Percentiles rank a stretch among this genome's conserved stretches.
These are phyloP conservation scores for Torrubiellomyces zombiae DNA, from an alignment of 2,329 filamentous ascomycete species.

Conservation along the genomic window DNA sequence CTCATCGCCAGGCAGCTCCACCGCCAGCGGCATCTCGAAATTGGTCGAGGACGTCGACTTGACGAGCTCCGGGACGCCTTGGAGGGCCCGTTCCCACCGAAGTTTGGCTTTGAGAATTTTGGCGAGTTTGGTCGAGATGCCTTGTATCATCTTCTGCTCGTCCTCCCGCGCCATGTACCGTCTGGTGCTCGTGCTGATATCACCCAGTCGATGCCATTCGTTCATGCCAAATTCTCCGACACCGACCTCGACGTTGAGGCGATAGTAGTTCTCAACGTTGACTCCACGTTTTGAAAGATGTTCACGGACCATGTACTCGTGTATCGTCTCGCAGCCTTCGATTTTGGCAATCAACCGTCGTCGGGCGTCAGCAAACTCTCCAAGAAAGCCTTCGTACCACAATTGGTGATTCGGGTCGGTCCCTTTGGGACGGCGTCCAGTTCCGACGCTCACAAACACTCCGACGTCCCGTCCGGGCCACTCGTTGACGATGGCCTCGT, in stretches of 20 bases:
- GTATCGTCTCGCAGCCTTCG: constrained; percentile 83
- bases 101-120: constrained; percentile 66
- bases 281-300: constrained; percentile 63
- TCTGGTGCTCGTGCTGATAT: constrained; percentile 84
- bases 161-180: constrained; percentile 60
- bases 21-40: constrained; percentile 28
- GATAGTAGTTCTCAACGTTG: constrained; percentile 80
- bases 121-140: constrained; percentile 64
- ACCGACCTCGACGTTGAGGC: constrained; percentile 90
- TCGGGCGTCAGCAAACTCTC: constrained; percentile 82
- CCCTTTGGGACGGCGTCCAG: constrained; percentile 57
- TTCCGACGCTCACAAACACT: constrained; percentile 87
- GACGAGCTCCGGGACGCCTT: constrained; percentile 25
- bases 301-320: constrained; percentile 70
- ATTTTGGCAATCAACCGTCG: constrained; percentile 78
- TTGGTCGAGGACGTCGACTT: constrained; percentile 24
- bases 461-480: constrained; percentile 90
- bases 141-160: constrained; percentile 61
- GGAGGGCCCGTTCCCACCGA: constrained; percentile 38
- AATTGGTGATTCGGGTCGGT: constrained; percentile 55
- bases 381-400: constrained; percentile 91
- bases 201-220: constrained; percentile 84
- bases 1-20: constrained; percentile 41
- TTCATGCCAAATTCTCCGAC: constrained; percentile 98
- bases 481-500: constrained; percentile 83